Evolutionary conservation across 1,284 basidiomycete genomes (phyloP), one percentile per base, ranked within the genome.

Genomic region (Pulveroboletus sp.): DNA sequence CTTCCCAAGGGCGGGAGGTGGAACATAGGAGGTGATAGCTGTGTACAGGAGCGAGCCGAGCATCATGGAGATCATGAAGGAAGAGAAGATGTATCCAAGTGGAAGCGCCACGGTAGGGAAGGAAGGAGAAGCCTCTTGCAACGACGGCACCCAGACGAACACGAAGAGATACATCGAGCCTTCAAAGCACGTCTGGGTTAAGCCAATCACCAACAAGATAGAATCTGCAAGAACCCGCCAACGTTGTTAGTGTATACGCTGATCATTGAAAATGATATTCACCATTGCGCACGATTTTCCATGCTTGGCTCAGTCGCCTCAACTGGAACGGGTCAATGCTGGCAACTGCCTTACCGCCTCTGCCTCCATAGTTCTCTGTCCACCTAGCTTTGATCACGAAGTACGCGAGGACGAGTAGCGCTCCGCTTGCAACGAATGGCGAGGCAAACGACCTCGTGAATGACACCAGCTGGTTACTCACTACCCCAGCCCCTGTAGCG

Each of bases 111-210:
- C 58, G 4, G 63, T 56, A 10, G 71, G 65, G 29, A 69, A 68
- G 2, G 71, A 64, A 15, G 60, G 52, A 15, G 83, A 77, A n/a
- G 74, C 74, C 66, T 88, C 84, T 71, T 90, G 86, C 11, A 91
- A 74, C 2, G 83, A 78, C 1, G 88, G 87, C 0, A 91, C 89
- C 88, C 88, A 91, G 59, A 87, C 77, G 74, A 91, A 91, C 62
- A 91, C 89, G 71, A 90, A 91, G 56, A 91, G 80, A 70, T 91
- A 91, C 87, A 91, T 88, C 8, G 86, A 88, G 2, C 88, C 88
- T 65, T 91, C 88, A 66, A 90, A 91, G 68, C 85, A 87, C 1
- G 88, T 90, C 68, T 90, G 88, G 0, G 84, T 85, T 50, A 89
- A 73, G 17, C 87, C 86, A n/a, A 91, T 79, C n/a, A 81, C 79